These are phyloP conservation scores for Isabelozyma rhagii DNA, from an alignment of 805 yeast genomes.

Conservation along the genomic window DNA sequence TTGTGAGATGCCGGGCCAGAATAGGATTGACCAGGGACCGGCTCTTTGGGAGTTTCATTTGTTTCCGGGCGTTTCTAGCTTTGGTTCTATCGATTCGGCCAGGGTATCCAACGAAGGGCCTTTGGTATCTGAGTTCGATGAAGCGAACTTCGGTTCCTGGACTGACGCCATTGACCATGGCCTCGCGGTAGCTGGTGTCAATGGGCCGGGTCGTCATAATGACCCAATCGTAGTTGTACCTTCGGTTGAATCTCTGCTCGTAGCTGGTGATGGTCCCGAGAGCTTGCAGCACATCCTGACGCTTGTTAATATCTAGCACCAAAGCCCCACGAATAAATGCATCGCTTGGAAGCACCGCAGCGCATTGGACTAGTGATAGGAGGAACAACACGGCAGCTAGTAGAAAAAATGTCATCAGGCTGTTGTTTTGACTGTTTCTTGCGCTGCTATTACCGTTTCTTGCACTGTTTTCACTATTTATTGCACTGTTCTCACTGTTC, in stretches of 20 bases:
- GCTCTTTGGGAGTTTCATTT: constrained; percentile 14
- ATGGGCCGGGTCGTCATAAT: constrained; percentile 15
- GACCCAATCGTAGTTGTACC: constrained; percentile 24
- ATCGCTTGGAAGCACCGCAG: background rate
- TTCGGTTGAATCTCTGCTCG: constrained; percentile 19
- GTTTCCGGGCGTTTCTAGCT: constrained; percentile 23
- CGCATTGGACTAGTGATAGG: too few relatives aligned
- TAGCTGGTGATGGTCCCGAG: constrained; percentile 6
- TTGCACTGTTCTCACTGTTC: too few relatives aligned
- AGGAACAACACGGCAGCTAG: too few relatives aligned
- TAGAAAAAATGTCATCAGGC: too few relatives aligned
- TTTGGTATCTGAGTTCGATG: constrained; percentile 8
- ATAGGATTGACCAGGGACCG: constrained; percentile 28
- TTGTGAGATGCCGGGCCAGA: constrained; percentile 16
- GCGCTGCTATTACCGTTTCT: too few relatives aligned
- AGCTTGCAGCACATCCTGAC: constrained; percentile 4
- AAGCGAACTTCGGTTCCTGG: constrained; percentile 14
- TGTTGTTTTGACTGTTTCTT: too few relatives aligned
- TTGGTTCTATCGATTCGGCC: constrained; percentile 13
- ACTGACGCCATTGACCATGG: constrained; percentile 9
- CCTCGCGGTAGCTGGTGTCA: constrained; percentile 10
- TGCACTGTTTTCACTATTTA: too few relatives aligned
- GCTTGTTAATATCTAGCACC: constrained; percentile 3
- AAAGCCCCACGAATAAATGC: constrained; percentile 4
- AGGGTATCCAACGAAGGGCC: constrained; percentile 15